Evolutionary conservation across 2,329 filamentous ascomycete species (phyloP).

Genomic region (Fusarium sp.): DNA sequence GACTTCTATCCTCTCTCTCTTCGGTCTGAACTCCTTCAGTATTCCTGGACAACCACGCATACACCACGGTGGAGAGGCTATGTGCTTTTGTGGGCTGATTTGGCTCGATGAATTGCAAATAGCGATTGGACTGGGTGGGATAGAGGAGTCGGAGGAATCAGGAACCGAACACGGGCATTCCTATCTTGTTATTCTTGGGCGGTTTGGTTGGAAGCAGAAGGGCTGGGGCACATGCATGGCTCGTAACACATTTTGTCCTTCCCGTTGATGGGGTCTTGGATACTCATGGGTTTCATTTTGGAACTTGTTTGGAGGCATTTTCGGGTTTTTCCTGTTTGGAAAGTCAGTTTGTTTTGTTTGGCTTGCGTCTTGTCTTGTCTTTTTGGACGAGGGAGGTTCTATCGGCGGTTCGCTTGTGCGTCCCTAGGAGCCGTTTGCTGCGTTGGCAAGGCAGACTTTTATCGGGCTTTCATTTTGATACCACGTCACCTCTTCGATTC

Average conservation of each 20-base stretch:
- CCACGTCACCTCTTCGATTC: constrained; percentile 44
- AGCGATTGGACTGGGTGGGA: constrained; percentile 51
- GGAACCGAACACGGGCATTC: constrained; percentile 38
- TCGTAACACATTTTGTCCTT: constrained; percentile 34
- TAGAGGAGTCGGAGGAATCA: constrained; percentile 53
- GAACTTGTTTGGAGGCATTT: constrained; percentile 32
- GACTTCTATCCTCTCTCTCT: constrained; percentile 38
- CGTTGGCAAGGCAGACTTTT: constrained; percentile 42
- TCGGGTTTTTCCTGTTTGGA: constrained; percentile 23
- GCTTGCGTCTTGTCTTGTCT: constrained; percentile 9
- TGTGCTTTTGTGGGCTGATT: constrained; percentile 48
- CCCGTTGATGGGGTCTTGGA: constrained; percentile 21
- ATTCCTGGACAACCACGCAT: constrained; percentile 53
- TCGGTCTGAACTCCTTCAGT: constrained; percentile 45
- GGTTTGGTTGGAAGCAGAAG: constrained; percentile 20
- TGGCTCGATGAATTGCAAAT: constrained; percentile 48
- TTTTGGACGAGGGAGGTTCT: constrained; percentile 28
- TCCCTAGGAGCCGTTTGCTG: constrained; percentile 33
- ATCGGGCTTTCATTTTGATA: constrained; percentile 46
- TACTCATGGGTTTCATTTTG: not conserved
- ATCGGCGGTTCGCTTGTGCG: constrained; percentile 35
- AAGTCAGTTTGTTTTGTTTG: constrained; percentile 40
- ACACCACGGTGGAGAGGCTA: constrained; percentile 51
- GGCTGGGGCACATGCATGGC: constrained; percentile 30
- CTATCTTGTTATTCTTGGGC: constrained; percentile 13